Percentiles rank a stretch among this genome's conserved stretches.
Conservation (phyloP, 169 alveolate genomes). For the Plasmodium knowlesi region DNA sequence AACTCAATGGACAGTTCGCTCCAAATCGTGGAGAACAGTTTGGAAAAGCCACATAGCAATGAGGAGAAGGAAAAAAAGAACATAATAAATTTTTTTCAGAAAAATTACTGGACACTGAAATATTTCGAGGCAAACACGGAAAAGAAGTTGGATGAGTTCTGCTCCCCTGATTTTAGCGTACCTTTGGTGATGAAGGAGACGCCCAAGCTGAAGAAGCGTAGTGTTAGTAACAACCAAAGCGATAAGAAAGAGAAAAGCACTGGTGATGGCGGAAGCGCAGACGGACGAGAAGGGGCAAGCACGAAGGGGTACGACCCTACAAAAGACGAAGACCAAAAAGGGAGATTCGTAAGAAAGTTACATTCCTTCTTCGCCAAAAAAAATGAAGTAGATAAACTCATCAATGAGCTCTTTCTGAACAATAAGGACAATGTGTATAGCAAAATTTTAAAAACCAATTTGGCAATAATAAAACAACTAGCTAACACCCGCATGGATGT, state of each 20-base stretch:
- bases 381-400: conserved; percentile 14
- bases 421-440: conserved; percentile 73
- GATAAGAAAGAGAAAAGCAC: neutral
- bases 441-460: conserved; percentile 68
- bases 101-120: conserved; percentile 34
- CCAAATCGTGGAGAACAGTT: neutral
- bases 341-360: conserved; percentile 28
- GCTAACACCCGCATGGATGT: conserved; percentile 29
- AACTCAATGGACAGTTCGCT: neutral
- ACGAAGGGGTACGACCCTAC: neutral
- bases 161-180: neutral
- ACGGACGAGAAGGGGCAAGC: neutral
- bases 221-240: neutral
- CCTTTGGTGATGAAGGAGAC: conserved; percentile 10
- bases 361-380: conserved; percentile 7
- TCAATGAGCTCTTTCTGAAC: conserved; percentile 27
- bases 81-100: conserved; percentile 59
- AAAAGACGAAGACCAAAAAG: neutral
- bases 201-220: conserved; percentile 17
- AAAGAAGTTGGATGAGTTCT: conserved; percentile 13
- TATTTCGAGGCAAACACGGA: conserved; percentile 48
- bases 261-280: neutral
- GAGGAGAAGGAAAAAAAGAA: conserved; percentile 23
- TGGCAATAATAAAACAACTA: conserved; percentile 42
- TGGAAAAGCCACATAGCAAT: neutral